Base-by-base conservation (phyloP, 805 yeast genomes). In the Cyberlindnera mrakii region DNA sequence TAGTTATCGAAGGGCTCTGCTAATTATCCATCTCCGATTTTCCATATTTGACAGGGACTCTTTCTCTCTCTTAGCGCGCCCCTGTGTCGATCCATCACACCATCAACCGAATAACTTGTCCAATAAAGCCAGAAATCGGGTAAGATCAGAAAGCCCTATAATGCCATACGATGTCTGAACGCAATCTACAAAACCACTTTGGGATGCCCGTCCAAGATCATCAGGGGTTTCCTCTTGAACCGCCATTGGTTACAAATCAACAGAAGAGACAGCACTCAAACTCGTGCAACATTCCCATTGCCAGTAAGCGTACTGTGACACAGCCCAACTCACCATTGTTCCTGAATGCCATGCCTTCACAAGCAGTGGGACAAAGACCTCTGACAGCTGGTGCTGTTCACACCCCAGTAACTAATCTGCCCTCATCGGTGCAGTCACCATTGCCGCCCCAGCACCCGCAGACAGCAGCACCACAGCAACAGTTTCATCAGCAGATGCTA, bases 251-350 rank as follows among this genome's bases (percentile, higher is more conserved):
- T 14, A 30, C 40, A n/a, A 32, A 30, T 18, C 48, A 46, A 25
- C 53, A 52, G 42, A 52, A 52, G 44, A 46, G 56, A 20, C 56
- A 52, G 40, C 56, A 52, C 38, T 52, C 56, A 10, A 48, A 42
- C 37, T 52, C 56, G 15, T 47, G 47, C 33, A 46, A 47, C 34
- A 49, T 47, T 41, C 49, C 51, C 11, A 41, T 19, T 27, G 40
- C 49, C 13, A 31, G 42, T 16, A 51, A 51, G 41, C 39, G 46
- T 20, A 31, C 49, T 2, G 52, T 51, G 13, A 42, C 51, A 3
- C 47, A 47, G 33, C 45, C 47, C 15, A 39, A 23, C n/a, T 35
- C 44, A 13, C 46, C 46, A 6, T 33, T 17, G 25, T 18, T 14
- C 17, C 27, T 23, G 9, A 23, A 23, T 23, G 27, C 27, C 11